Conservation (phyloP, 331 rosid genomes). For the Quercus lobata region DNA sequence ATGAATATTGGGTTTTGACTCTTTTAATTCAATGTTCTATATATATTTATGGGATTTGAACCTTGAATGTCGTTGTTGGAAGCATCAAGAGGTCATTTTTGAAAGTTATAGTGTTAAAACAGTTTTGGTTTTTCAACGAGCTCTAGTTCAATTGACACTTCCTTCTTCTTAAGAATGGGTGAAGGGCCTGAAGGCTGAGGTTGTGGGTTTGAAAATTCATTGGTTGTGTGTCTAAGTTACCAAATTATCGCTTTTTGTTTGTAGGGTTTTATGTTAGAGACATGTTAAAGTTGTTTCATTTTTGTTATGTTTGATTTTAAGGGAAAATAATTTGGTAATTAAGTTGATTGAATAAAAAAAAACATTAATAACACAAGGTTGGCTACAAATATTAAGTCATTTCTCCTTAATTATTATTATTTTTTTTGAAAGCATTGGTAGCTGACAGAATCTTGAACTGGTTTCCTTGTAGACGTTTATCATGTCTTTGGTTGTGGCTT, state of each 20-base stretch:
- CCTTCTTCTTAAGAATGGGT: too few species aligned
- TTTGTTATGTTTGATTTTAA: neutral
- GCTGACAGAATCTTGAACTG: neutral
- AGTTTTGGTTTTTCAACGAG: too few species aligned
- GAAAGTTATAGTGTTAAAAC: neutral
- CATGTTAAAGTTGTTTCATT: neutral
- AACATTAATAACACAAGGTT: neutral
- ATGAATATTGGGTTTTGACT: too few species aligned
- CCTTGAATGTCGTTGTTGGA: too few species aligned
- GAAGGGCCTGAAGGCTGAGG: too few species aligned
- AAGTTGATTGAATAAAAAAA: neutral
- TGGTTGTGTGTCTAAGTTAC: too few species aligned
- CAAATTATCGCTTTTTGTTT: too few species aligned
- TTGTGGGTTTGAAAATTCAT: too few species aligned
- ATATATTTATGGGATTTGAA: too few species aligned
- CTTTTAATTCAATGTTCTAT: too few species aligned
- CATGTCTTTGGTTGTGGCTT: neutral
- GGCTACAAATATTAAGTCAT: neutral
- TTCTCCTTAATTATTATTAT: neutral
- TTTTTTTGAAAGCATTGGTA: neutral
- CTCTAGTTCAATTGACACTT: too few species aligned
- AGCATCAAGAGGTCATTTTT: neutral
- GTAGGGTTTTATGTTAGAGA: neutral
- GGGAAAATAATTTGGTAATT: neutral
- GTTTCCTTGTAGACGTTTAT: neutral